Evolutionary conservation across 352 stramenopile genomes (phyloP), one percentile per base, ranked within the genome.

Genomic region (Blastocystis sp.): DNA sequence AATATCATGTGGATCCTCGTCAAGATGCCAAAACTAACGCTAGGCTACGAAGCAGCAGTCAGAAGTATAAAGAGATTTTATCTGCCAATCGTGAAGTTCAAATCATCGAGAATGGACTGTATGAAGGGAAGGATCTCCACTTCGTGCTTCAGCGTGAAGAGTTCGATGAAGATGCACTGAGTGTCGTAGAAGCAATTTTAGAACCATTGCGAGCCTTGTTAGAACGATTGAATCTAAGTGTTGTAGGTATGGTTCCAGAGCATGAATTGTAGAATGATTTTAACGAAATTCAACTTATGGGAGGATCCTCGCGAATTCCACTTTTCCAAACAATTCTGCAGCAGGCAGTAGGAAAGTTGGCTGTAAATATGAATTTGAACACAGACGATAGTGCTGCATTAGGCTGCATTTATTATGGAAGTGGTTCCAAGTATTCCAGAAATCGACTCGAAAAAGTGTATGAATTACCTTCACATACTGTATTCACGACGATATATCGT

Each of bases 1-100:
- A 24, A 11, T 60, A 33, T 40, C 44, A 44, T 35, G 37, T 30
- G 27, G 70, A 81, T 33, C 44, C 44, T n/a, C 53, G 40, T n/a
- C 13, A 27, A 27, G 44, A 81, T 64, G 13, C 53, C 3, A n/a
- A 81, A 27, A 40, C 44, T 0, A 27, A 42, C 5, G 70, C 70
- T 6, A n/a, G 44, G 19, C 17, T 81, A 42, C 70, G 70, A 42
- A 15, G 22, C 7, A 60, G 44, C 24, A 81, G 70, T 54, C 40
- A 64, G 27, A n/a, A 60, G 40, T 81, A 81, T n/a, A 81, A 62
- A 27, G 70, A 81, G 24, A 64, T 81, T 2, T 22, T 81, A 19
- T 64, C 44, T 7, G 44, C 70, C 5, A 81, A 81, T n/a, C 37
- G 40, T n/a, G 70, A 81, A 35, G 70, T 81, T 17, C 3, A 35